A percentile compares a stretch with the other conserved stretches of the same genome.
These are phyloP conservation scores for Saccharomycopsis lassenensis DNA, from an alignment of 805 yeast species.

Conservation along the genomic window DNA sequence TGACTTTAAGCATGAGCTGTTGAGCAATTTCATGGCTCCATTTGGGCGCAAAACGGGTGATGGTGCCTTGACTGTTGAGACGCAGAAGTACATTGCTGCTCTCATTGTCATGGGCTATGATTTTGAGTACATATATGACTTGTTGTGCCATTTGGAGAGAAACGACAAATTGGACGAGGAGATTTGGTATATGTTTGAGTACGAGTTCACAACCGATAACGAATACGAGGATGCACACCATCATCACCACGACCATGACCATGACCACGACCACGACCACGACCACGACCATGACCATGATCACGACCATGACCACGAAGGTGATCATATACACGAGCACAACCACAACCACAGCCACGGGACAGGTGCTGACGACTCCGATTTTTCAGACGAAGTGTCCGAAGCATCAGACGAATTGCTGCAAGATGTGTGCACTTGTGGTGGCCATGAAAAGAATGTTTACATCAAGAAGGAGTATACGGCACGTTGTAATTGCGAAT, in stretches of 20 bases:
- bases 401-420: slow-evolving; percentile 10
- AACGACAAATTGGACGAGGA: slow-evolving; percentile 65
- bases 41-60: slow-evolving; percentile 49
- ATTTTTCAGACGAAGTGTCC: slow-evolving; percentile 21
- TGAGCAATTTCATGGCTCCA: slow-evolving; percentile 54
- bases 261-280: slow-evolving; percentile 20
- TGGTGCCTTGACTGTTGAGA: slow-evolving; percentile 50
- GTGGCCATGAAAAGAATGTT: slow-evolving; percentile 8
- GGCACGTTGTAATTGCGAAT: slow-evolving; percentile 30
- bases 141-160: slow-evolving; percentile 42
- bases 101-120: slow-evolving; percentile 39
- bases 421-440: too few species aligned
- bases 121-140: slow-evolving; percentile 39
- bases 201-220: slow-evolving; percentile 36
- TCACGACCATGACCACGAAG: slow-evolving; percentile 17
- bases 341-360: slow-evolving; percentile 20
- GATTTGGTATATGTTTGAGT: slow-evolving; percentile 47
- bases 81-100: slow-evolving; percentile 47
- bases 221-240: slow-evolving; percentile 24
- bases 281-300: slow-evolving; percentile 20
- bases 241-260: slow-evolving; percentile 21
- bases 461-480: slow-evolving; percentile 21
- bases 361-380: slow-evolving; percentile 21
- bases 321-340: too few species aligned
- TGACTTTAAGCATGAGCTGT: slow-evolving; percentile 49